Conservation (phyloP, 2,329 filamentous ascomycete genomes). For the Neophaeococcomyces aloes region DNA sequence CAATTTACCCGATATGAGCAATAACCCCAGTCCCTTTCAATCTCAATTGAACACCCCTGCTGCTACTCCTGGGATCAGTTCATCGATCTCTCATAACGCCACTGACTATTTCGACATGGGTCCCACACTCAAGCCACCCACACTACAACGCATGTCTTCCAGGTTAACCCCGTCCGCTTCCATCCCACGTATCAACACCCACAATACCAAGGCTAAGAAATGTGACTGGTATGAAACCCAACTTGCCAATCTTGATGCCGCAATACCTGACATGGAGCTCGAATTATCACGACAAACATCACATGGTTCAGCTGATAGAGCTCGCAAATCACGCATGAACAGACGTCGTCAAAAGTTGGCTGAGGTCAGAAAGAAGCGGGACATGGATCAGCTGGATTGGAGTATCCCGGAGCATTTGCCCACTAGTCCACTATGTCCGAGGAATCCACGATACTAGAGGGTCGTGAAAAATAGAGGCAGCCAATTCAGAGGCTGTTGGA, state of each 20-base stretch:
- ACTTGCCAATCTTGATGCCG: constrained; percentile 16
- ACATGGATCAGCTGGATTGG: constrained; percentile 11
- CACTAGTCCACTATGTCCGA: constrained; percentile 22
- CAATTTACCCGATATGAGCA: constrained; percentile 12
- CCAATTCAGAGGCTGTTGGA: constrained; percentile 21
- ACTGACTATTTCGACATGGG: too few species aligned
- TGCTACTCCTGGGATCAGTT: not conserved
- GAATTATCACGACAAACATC: constrained; percentile 8
- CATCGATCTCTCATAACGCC: too few species aligned
- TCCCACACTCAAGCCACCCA: too few species aligned
- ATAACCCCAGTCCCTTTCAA: not conserved
- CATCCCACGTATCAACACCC: too few species aligned
- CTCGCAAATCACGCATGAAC: not conserved
- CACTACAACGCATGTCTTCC: too few species aligned
- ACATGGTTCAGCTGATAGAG: constrained; percentile 2
- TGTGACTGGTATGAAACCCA: constrained; percentile 20
- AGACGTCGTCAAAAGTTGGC: not conserved
- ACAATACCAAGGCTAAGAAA: constrained; percentile 6
- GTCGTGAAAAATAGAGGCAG: constrained; percentile 16
- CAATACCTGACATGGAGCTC: not conserved
- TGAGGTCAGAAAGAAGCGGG: not conserved
- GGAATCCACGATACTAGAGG: constrained; percentile 20
- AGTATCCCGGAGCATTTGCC: constrained; percentile 22
- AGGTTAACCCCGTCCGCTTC: too few species aligned
- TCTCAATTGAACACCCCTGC: not conserved